Base-by-base conservation (phyloP, 2,329 filamentous ascomycete species). In the Alternaria angustiovoidea region DNA sequence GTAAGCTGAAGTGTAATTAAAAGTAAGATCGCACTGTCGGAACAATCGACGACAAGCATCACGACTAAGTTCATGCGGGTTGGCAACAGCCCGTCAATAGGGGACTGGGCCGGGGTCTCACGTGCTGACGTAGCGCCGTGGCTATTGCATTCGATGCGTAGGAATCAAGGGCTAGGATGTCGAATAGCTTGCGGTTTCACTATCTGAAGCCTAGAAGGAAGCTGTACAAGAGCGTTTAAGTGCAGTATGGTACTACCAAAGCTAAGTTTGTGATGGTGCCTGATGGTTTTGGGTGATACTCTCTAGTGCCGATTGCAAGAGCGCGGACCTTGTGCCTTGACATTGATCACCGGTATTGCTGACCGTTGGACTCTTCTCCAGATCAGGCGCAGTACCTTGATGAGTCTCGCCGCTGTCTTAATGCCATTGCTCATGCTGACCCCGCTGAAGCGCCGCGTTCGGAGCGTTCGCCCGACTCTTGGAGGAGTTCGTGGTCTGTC, bases 21-120 rank as follows among this genome's bases (percentile, higher is more conserved):
- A 43, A 49, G 32, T 49, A 49, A 20, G 20, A 49, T 20, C 46
- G 32, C 30, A 22, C 20, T n/a, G 9, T 26, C 30, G 14, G 30
- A 9, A 49, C 18, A 24, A 38, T 49, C 46, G 32, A 49, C 46
- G 46, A 18, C 46, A 49, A 49, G 46, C 46, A 26, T 49, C 14
- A 24, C 30, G 5, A 49, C 20, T 49, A 49, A 20, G n/a, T 36
- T 49, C n/a, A 12, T n/a, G 12, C 6, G 14, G 30, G 14, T 34
- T 22, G 5, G 24, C 46, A 49, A 18, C 8, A 49, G 8, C 20
- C 30, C 30, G 1, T 24, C 14, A n/a, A 36, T 32, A 48, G 46
- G 20, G 30, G 8, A 24, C 5, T 16, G 24, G 20, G 12, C 46
- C 14, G 11, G 20, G 46, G 14, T 12, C 20, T 26, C 12, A 36